Evolutionary conservation across 768 basidiomycete species (phyloP).

Genomic region (Leccinum fibrillosum): DNA sequence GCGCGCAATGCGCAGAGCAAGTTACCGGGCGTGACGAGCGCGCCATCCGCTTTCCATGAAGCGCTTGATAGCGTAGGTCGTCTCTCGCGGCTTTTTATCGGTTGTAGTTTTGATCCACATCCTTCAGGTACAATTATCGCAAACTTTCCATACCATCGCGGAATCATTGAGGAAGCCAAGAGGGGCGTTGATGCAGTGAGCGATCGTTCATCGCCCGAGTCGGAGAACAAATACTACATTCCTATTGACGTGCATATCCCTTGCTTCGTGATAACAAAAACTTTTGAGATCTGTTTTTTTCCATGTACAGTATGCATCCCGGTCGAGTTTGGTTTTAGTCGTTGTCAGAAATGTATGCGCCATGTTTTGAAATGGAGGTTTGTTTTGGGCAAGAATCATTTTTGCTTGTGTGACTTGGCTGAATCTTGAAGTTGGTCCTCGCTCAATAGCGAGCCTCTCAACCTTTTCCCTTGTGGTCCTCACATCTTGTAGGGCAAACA

Average conservation of each 20-base stretch:
- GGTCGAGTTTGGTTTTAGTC: no score
- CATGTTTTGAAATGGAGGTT: background rate
- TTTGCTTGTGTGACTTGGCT: no score
- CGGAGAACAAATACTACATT: background rate
- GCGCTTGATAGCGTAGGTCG: conserved; percentile 47
- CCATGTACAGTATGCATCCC: no score
- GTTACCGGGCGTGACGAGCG: conserved; percentile 24
- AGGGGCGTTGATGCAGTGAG: conserved; percentile 39
- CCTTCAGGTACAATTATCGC: conserved; percentile 45
- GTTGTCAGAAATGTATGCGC: background rate
- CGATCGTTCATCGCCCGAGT: background rate
- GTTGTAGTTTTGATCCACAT: background rate
- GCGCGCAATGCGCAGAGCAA: conserved; percentile 45
- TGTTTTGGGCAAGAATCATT: no score
- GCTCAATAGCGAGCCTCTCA: no score
- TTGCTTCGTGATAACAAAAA: background rate
- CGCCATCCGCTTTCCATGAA: conserved; percentile 45
- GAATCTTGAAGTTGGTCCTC: no score
- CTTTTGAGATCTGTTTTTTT: background rate
- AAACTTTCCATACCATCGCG: conserved; percentile 55
- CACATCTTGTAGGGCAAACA: no score
- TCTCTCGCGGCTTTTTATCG: background rate
- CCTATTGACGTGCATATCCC: background rate
- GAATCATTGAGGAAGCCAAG: conserved; percentile 53
- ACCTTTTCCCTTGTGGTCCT: no score